Evolutionary conservation across 164 flowering plant species (phyloP), one percentile per base, ranked within the genome.

Genomic region (Cinnamomum micranthum): DNA sequence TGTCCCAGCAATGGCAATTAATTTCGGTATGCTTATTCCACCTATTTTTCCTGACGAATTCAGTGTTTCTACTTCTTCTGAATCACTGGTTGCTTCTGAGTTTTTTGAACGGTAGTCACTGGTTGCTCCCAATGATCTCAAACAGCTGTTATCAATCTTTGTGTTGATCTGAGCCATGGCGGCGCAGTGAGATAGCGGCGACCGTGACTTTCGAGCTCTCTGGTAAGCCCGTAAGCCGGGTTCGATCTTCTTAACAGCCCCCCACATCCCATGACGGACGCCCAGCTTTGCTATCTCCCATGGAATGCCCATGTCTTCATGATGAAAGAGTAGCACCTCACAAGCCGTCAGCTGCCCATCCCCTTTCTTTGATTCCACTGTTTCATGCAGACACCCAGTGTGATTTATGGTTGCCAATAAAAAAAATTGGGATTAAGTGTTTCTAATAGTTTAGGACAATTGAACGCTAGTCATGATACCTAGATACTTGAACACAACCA

Each of bases 231-330:
- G 86, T 31, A 89, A 65, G 63, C 91, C 91, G 24, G 88, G 87
- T 51, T 89, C 92, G 27, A 92, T 82, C 80, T 86, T 90, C 84
- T 88, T 87, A 41, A 90, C 97, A 52, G 87, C 73, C 50, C 92
- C 90, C 97, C 94, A 90, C 97, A 90, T 91, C 3, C 92, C 97
- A 55, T 86, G 90, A 35, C 90, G 83, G 5, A 90, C 84, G 15
- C 97, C 97, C 24, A 90, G 80, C 75, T 90, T 90, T 2, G 90
- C 93, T 65, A 92, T 87, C 74, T 92, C 94, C 88, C 89, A 77
- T 19, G 97, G 94, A 19, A 91, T 90, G 25, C 97, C 97, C 91
- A 91, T 89, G 22, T 91, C 94, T 81, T 91, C 97, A 69, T 89
- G 82, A 77, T 92, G 97, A 74, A 90, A 92, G 74, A 92, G 89